phyloP scores from a whole-genome alignment of 257 asterid genomes.

The Rauvolfia tetraphylla region DNA sequence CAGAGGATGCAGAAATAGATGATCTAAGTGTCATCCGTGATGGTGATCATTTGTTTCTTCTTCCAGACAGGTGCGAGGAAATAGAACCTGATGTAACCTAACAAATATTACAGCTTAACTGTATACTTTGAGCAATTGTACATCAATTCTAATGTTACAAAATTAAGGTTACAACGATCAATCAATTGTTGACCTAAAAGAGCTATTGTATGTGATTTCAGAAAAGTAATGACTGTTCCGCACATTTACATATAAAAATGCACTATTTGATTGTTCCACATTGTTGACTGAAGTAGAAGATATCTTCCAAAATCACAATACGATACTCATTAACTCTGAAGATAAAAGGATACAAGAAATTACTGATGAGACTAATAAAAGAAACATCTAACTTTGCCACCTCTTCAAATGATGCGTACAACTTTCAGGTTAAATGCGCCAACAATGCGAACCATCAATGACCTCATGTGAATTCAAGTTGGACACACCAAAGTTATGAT shows the following conservation, averaged over 20 bases:
- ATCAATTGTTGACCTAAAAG: not conserved
- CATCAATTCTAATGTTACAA: slow-evolving; percentile 6
- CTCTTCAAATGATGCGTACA: slow-evolving; percentile 17
- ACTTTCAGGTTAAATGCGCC: slow-evolving; percentile 1
- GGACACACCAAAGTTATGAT: slow-evolving; percentile 19
- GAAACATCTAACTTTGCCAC: slow-evolving; percentile 17
- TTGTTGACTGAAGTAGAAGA: not conserved
- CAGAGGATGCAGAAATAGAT: slow-evolving; percentile 78
- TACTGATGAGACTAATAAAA: not conserved
- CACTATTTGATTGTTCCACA: not conserved
- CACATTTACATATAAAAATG: slow-evolving; percentile 2
- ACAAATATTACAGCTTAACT: not conserved
- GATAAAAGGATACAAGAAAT: slow-evolving; percentile 8
- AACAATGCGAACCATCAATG: not conserved
- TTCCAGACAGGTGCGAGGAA: slow-evolving; percentile 27
- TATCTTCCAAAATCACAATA: slow-evolving; percentile 6
- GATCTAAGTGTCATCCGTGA: slow-evolving; percentile 69
- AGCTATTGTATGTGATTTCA: not conserved
- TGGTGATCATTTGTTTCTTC: slow-evolving; percentile 77
- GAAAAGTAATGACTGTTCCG: not conserved
- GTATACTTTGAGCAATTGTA: slow-evolving; percentile 13
- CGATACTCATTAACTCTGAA: slow-evolving; percentile 23
- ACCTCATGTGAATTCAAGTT: not conserved
- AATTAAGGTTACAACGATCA: slow-evolving; percentile 2
- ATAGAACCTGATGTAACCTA: slow-evolving; percentile 11